A percentile compares a stretch with the other conserved stretches of the same genome.
phyloP scores from a whole-genome alignment of 371 early-diverging fungal species.

The Syncephalastrum racemosum region DNA sequence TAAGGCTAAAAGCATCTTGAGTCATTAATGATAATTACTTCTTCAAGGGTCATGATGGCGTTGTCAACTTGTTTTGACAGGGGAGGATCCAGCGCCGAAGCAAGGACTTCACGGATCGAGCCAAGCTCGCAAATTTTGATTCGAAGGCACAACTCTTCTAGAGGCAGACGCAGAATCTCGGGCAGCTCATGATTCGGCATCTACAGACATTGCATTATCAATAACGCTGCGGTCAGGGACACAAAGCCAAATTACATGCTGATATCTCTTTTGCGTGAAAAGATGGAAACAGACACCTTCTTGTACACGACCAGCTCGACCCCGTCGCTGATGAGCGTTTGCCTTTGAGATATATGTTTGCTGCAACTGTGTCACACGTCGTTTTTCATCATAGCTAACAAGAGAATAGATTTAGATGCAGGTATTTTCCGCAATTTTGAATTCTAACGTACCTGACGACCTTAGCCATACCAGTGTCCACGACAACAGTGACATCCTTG shows the following conservation, averaged over 20 bases:
- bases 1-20: background rate
- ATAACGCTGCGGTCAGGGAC: background rate
- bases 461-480: conserved; percentile 92
- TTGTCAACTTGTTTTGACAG: conserved; percentile 62
- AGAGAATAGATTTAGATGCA: background rate
- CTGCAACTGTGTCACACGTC: conserved; percentile 65
- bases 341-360: conserved; percentile 79
- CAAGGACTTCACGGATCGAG: conserved; percentile 61
- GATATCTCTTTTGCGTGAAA: conserved; percentile 55
- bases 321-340: conserved; percentile 86
- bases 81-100: conserved; percentile 78
- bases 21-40: conserved; percentile 24
- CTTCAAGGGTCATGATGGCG: conserved; percentile 62
- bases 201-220: conserved; percentile 10
- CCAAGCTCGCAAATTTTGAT: conserved; percentile 69
- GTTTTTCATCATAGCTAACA: conserved; percentile 62
- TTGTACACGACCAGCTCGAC: conserved; percentile 92
- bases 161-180: conserved; percentile 79
- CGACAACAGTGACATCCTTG: conserved; percentile 90
- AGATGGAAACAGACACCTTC: conserved; percentile 81
- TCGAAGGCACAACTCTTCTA: conserved; percentile 79
- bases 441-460: conserved; percentile 53
- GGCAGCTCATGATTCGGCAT: conserved; percentile 73
- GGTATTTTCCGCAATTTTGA: background rate
- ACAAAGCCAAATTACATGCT: conserved; percentile 37